These are phyloP conservation scores for Breviolum minutum DNA, from an alignment of 73 alveolate genomes.

Conservation along the genomic window DNA sequence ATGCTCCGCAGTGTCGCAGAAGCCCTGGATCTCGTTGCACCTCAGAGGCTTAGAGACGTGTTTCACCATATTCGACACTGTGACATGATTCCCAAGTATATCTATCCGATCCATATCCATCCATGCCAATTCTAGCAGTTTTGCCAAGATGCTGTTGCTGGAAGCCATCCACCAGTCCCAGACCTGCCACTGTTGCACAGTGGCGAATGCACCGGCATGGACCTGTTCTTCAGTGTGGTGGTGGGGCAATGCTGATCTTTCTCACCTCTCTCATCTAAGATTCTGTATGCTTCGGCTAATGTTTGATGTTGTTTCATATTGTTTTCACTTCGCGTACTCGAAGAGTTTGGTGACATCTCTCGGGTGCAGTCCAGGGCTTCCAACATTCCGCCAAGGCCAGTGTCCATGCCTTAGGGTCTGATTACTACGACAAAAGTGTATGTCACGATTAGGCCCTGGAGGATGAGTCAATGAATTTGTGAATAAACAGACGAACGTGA, in stretches of 20 bases:
- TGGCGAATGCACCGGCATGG: slow-evolving; percentile 74
- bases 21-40: slow-evolving; percentile 58
- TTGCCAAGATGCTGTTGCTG: slow-evolving; percentile 8
- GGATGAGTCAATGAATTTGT: too few species aligned
- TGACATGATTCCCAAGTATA: background rate
- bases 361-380: background rate
- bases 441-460: too few species aligned
- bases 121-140: background rate
- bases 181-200: slow-evolving; percentile 70
- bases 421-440: too few species aligned
- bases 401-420: slow-evolving; percentile 26
- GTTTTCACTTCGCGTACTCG: too few species aligned
- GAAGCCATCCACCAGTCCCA: slow-evolving; percentile 65
- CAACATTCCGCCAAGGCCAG: slow-evolving; percentile 59
- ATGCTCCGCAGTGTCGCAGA: slow-evolving; percentile 38
- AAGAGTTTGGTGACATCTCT: background rate
- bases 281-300: too few species aligned
- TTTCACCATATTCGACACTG: background rate
- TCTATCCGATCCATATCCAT: too few species aligned
- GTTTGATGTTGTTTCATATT: too few species aligned
- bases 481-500: too few species aligned
- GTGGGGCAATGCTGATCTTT: too few species aligned
- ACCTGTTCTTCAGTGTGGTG: background rate
- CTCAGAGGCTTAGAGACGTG: background rate
- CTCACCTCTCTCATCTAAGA: too few species aligned